Conservation (phyloP, 202 grass and related monocot genomes). For the Digitaria exilis region DNA sequence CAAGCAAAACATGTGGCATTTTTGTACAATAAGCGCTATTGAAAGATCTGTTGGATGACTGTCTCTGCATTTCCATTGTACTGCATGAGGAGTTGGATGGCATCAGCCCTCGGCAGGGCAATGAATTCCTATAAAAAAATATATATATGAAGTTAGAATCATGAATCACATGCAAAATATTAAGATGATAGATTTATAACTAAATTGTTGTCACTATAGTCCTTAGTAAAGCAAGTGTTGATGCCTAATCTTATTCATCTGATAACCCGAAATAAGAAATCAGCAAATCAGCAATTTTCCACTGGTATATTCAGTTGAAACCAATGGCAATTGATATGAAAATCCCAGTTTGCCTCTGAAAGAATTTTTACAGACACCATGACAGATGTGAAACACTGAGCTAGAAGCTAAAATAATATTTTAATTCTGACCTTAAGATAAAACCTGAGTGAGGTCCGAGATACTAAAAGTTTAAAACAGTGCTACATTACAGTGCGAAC, state of each 20-base stretch:
- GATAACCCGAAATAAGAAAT: neutral
- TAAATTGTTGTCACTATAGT: neutral
- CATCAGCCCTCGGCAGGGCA: slow-evolving; percentile 85
- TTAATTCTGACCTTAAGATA: neutral
- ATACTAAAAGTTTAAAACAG: neutral
- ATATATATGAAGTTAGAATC: neutral
- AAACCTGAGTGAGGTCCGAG: neutral
- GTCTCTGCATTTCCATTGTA: slow-evolving; percentile 87
- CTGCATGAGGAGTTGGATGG: slow-evolving; percentile 91
- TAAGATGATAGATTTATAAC: slow-evolving; percentile 1
- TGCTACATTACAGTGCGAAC: neutral
- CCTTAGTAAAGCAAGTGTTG: neutral
- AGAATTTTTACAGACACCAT: neutral
- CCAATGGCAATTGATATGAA: neutral
- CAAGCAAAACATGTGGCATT: slow-evolving; percentile 25
- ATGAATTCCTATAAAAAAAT: slow-evolving; percentile 77
- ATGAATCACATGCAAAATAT: slow-evolving; percentile 6
- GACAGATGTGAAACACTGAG: neutral
- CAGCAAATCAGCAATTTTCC: neutral
- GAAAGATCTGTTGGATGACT: slow-evolving; percentile 96
- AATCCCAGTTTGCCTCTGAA: neutral
- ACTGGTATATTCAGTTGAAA: slow-evolving; percentile 8
- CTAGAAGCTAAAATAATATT: neutral
- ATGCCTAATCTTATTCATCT: neutral
- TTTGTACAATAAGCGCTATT: slow-evolving; percentile 54